Percentiles rank a stretch among this genome's conserved stretches.
Conservation (phyloP, 345 rosid species). For the Bruguiera sexangula region DNA sequence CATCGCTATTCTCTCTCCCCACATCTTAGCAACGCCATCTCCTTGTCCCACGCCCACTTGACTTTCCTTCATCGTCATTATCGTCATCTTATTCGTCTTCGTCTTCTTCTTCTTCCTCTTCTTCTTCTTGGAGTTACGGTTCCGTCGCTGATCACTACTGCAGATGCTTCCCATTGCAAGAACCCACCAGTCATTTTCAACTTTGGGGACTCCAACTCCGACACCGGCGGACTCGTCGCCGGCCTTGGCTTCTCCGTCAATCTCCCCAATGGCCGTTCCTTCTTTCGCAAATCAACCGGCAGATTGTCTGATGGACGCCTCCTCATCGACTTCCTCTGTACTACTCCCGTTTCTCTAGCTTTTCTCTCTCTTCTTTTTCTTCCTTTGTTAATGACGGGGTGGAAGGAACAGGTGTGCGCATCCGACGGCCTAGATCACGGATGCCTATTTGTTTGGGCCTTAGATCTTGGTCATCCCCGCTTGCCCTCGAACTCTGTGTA, state of each 20-base stretch:
- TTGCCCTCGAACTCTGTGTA: too few species aligned
- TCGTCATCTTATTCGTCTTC: too few species aligned
- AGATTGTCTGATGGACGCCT: slow-evolving; percentile 84
- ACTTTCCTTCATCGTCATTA: too few species aligned
- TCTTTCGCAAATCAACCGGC: slow-evolving; percentile 68
- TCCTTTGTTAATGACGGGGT: too few species aligned
- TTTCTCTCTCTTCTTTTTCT: not conserved
- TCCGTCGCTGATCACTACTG: not conserved
- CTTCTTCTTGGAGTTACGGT: not conserved
- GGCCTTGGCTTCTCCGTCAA: slow-evolving; percentile 72
- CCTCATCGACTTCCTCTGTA: slow-evolving; percentile 75
- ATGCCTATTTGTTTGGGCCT: too few species aligned
- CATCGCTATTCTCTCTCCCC: not conserved
- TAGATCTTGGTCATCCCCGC: too few species aligned
- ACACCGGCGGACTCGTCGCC: slow-evolving; percentile 82
- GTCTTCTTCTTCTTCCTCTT: not conserved
- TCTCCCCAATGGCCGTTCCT: slow-evolving; percentile 65
- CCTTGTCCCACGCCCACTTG: not conserved
- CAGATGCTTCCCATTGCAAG: slow-evolving; percentile 35
- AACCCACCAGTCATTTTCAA: slow-evolving; percentile 63
- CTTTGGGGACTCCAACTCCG: slow-evolving; percentile 92
- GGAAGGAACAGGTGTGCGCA: too few species aligned
- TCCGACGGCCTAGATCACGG: too few species aligned
- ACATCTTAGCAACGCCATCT: slow-evolving; percentile 3
- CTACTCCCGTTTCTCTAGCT: not conserved